phyloP scores from a whole-genome alignment of 1,139 yeast genomes.

The Yamadazyma spencermartinsiae region DNA sequence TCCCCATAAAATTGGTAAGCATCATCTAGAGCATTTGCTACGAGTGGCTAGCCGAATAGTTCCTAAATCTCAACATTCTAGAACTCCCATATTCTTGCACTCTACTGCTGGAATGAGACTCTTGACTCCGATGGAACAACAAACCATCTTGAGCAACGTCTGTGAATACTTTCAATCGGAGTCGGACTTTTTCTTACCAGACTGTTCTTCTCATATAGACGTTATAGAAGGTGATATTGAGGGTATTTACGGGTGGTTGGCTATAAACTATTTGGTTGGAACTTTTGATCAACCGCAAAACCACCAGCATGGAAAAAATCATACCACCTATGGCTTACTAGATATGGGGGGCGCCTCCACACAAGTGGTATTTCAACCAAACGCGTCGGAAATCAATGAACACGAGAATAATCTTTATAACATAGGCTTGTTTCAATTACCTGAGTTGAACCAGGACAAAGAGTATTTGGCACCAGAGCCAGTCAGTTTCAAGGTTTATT shows the following conservation, averaged over 20 bases:
- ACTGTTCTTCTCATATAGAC: slow-evolving; percentile 59
- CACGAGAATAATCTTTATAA: slow-evolving; percentile 57
- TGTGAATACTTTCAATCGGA: slow-evolving; percentile 56
- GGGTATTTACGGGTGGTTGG: slow-evolving; percentile 82
- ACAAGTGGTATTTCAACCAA: slow-evolving; percentile 78
- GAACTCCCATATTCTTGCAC: slow-evolving; percentile 77
- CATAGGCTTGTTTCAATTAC: slow-evolving; percentile 48
- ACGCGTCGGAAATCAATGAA: slow-evolving; percentile 51
- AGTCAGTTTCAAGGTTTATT: slow-evolving; percentile 53
- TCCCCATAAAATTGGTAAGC: slow-evolving; percentile 57
- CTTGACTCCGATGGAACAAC: slow-evolving; percentile 57
- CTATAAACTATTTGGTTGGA: slow-evolving; percentile 68
- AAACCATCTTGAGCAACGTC: slow-evolving; percentile 48
- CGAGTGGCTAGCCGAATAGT: slow-evolving; percentile 57
- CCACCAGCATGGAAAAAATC: slow-evolving; percentile 54
- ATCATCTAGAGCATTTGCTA: slow-evolving; percentile 58
- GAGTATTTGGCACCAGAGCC: slow-evolving; percentile 16
- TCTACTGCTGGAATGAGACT: slow-evolving; percentile 82
- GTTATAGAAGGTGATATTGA: slow-evolving; percentile 77
- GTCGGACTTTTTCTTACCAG: slow-evolving; percentile 59
- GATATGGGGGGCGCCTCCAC: slow-evolving; percentile 93
- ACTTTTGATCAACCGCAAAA: slow-evolving; percentile 49
- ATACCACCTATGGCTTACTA: slow-evolving; percentile 67
- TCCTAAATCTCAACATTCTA: slow-evolving; percentile 63
- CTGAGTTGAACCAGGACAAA: slow-evolving; percentile 11